Percentiles rank a stretch among this genome's conserved stretches.
Conservation (phyloP, 139 green algal species). For the Asterochloris sp. region DNA sequence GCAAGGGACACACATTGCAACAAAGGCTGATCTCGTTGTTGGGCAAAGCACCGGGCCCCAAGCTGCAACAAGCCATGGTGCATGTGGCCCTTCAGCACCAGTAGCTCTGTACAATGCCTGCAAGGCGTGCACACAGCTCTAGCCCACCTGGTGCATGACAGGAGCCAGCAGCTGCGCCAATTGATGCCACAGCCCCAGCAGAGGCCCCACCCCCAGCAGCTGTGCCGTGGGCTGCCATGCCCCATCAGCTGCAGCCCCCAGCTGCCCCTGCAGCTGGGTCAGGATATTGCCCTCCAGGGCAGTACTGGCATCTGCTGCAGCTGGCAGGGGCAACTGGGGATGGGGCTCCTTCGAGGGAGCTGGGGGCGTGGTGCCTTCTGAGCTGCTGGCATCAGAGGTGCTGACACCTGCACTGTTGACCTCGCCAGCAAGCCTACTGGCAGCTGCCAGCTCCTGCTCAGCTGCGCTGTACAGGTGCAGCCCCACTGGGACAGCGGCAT, state of each 20-base stretch:
- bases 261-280: background rate
- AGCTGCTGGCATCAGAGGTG: background rate
- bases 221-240: constrained; percentile 18
- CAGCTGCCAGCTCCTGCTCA: background rate
- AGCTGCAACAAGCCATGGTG: background rate
- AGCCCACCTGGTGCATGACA: constrained; percentile 26
- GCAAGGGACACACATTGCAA: background rate
- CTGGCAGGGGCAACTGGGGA: background rate
- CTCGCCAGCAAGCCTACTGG: background rate
- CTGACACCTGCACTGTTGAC: background rate
- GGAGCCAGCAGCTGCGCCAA: constrained; percentile 42
- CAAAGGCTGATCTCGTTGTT: background rate
- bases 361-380: background rate
- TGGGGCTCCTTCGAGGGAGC: background rate
- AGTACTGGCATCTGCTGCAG: background rate
- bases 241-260: constrained; percentile 30
- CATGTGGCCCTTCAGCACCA: background rate
- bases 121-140: background rate
- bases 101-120: background rate
- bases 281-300: too few relatives aligned
- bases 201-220: constrained; percentile 22
- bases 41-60: background rate
- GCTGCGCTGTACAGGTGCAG: background rate
- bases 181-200: constrained; percentile 34
- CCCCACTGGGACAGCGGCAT: background rate